A percentile compares a stretch with the other conserved stretches of the same genome.
Conservation (phyloP, 495 filamentous ascomycete species). For the Aspergillus campestris region DNA sequence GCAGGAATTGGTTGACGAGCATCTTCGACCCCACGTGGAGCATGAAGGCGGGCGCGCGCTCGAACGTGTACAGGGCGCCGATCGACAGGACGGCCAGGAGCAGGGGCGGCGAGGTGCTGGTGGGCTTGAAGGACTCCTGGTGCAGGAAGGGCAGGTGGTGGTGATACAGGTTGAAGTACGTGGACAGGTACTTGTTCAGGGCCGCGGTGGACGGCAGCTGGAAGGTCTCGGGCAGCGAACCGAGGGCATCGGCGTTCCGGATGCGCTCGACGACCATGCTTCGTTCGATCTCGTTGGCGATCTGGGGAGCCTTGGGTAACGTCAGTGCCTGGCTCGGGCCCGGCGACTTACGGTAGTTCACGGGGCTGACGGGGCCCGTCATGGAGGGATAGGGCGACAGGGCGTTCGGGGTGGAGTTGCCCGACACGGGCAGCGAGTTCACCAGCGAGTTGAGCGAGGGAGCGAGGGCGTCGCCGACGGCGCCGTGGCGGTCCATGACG, state of each 20-base stretch:
- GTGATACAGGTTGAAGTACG: conserved; percentile 96
- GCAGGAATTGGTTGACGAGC: conserved; percentile 89
- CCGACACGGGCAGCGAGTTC: conserved; percentile 60
- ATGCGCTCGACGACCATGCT: conserved; percentile 79
- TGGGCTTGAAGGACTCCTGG: conserved; percentile 80
- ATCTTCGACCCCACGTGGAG: conserved; percentile 98
- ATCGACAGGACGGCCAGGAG: conserved; percentile 91
- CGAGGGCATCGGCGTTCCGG: conserved; percentile 65
- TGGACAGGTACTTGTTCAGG: conserved; percentile 83
- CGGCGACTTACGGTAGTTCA: conserved; percentile 60
- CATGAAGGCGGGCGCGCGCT: conserved; percentile 91
- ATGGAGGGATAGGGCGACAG: conserved; percentile 71
- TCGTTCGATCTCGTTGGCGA: conserved; percentile 68
- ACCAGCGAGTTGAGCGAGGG: conserved; percentile 59
- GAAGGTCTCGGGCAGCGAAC: conserved; percentile 80
- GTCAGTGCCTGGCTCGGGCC: conserved; percentile 56
- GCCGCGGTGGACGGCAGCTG: conserved; percentile 68
- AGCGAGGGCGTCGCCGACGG: conserved; percentile 48
- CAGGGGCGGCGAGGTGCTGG: conserved; percentile 66
- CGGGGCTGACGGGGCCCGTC: conserved; percentile 62
- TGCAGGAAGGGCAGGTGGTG: conserved; percentile 96
- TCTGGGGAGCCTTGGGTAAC: conserved; percentile 58
- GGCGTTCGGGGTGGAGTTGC: conserved; percentile 68
- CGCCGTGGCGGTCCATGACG: conserved; percentile 56
- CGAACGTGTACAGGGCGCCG: conserved; percentile 92